A percentile compares a stretch with the other conserved stretches of the same genome.
phyloP scores from a whole-genome alignment of 2,329 filamentous ascomycete species.

The Aspergillus proliferans region DNA sequence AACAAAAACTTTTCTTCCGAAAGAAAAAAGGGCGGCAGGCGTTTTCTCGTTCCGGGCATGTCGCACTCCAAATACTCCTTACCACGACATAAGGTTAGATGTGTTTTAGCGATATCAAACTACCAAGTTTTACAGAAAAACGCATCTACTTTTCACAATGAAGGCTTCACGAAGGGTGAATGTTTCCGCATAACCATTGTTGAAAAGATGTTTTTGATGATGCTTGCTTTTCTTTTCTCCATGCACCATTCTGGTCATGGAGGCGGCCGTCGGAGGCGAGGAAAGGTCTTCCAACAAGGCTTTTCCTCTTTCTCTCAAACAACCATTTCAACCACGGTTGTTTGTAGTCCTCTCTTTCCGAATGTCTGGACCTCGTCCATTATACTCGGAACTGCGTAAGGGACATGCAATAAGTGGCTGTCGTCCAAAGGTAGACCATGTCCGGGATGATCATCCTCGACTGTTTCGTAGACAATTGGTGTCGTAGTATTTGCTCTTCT shows the following conservation, averaged over 20 bases:
- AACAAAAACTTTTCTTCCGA: constrained; percentile 13
- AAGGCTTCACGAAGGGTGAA: constrained; percentile 54
- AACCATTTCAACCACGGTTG: constrained; percentile 2
- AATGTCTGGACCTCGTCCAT: too few relatives aligned
- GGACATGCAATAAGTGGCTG: too few relatives aligned
- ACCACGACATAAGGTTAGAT: constrained; percentile 34
- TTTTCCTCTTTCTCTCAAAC: not conserved
- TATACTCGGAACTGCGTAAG: too few relatives aligned
- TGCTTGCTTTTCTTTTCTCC: not conserved
- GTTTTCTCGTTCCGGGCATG: constrained; percentile 17
- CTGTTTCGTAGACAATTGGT: too few relatives aligned
- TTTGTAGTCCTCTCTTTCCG: not conserved
- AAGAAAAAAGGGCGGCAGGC: constrained; percentile 10
- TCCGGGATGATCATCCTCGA: too few relatives aligned
- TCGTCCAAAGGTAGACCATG: too few relatives aligned
- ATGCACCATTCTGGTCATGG: not conserved
- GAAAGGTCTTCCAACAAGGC: not conserved
- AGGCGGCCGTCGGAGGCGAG: not conserved
- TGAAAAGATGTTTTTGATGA: constrained; percentile 28
- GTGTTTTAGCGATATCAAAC: constrained; percentile 34
- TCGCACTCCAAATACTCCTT: constrained; percentile 22
- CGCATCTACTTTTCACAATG: constrained; percentile 49
- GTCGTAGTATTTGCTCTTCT: too few relatives aligned
- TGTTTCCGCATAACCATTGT: constrained; percentile 53
- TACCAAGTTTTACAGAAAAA: constrained; percentile 10